Base-by-base conservation (phyloP, 208 protist genomes). In the Leishmania tropica region DNA sequence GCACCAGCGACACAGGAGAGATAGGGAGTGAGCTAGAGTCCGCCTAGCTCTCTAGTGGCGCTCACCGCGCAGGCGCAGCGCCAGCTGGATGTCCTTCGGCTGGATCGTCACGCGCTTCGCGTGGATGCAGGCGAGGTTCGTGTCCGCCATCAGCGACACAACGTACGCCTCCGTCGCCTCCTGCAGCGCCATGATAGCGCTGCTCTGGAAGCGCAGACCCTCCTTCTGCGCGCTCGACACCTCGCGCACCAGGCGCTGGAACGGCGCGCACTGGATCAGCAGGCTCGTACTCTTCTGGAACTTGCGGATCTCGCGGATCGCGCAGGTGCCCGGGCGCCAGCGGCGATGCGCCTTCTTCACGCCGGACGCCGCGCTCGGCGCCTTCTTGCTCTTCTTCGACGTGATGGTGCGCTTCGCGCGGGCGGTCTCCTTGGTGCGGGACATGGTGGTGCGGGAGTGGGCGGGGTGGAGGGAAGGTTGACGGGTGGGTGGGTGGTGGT, bases 351-450 rank as follows among this genome's bases (percentile, higher is more conserved):
- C 96, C 93, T 99, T 99, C 96, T 99, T 99, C 70, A 99, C 88
- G 81, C 99, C 98, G 42, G 97, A 88, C 47, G 85, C 72, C 45
- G 96, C 96, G 94, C 99, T 99, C 80, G 96, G 93, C 31, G 98
- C 99, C 51, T 99, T 98, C 95, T 99, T 99, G 85, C 97, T 98
- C 86, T 99, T 85, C 98, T 94, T 86, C 93, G 98, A 76, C 92
- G 97, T 95, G 99, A 99, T 84, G 96, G 96, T 92, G n/a, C n/a
- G n/a, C n/a, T n/a, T n/a, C n/a, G n/a, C n/a, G n/a, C n/a, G n/a
- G n/a, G n/a, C n/a, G n/a, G 97, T 99, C 87, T 99, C 98, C 94
- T 99, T 99, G n/a, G 98, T 99, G 88, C 98, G 94, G 76, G 98
- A 98, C 98, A 99, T 99, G 71, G 24, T 73, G 51, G 51, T 72